These are phyloP conservation scores for Diplodia intermedia DNA, from an alignment of 2,329 filamentous ascomycete genomes.

Conservation along the genomic window DNA sequence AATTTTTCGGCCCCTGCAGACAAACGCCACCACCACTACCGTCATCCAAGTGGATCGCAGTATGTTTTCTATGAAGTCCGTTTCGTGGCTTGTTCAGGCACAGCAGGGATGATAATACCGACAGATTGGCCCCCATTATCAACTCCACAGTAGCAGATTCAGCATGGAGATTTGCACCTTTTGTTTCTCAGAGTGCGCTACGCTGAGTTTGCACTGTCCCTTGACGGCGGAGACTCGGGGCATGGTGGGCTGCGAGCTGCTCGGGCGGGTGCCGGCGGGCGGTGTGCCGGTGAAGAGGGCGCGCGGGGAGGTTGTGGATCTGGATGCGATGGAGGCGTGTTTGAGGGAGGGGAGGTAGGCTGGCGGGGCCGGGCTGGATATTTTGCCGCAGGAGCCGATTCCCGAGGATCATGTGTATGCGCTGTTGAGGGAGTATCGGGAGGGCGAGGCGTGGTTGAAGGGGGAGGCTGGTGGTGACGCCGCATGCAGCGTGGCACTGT, in stretches of 20 bases:
- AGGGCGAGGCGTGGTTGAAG: slow-evolving; percentile 50
- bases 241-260: slow-evolving; percentile 43
- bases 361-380: slow-evolving; percentile 55
- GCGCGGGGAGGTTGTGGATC: slow-evolving; percentile 55
- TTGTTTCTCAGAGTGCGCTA: neutral
- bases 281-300: slow-evolving; percentile 54
- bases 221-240: slow-evolving; percentile 34
- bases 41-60: too few relatives aligned
- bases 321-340: slow-evolving; percentile 51
- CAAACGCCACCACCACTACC: too few relatives aligned
- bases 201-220: neutral
- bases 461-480: slow-evolving; percentile 46
- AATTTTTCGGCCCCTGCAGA: too few relatives aligned
- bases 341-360: slow-evolving; percentile 44
- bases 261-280: slow-evolving; percentile 48
- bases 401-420: neutral
- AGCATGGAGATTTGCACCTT: too few relatives aligned
- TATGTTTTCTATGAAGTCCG: too few relatives aligned
- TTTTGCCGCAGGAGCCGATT: slow-evolving; percentile 52
- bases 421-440: too few relatives aligned
- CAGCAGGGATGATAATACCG: too few relatives aligned
- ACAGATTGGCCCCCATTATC: too few relatives aligned
- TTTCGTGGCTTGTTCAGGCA: too few relatives aligned
- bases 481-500: neutral
- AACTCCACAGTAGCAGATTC: too few relatives aligned